Conservation (phyloP, 768 basidiomycete species). For the Kwoniella europaea region DNA sequence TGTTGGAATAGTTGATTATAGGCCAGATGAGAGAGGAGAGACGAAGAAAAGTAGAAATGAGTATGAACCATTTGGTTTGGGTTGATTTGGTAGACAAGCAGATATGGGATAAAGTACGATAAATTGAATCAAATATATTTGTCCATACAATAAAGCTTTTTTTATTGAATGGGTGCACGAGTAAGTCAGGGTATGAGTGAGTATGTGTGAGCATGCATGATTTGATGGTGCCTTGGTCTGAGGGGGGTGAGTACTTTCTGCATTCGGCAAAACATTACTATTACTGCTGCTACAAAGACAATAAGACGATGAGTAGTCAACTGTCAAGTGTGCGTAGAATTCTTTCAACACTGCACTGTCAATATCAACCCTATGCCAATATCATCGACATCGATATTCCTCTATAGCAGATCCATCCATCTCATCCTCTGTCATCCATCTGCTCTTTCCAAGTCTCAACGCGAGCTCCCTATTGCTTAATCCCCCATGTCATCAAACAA, state of each 20-base stretch:
- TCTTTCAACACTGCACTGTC: background rate
- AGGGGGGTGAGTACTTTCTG: background rate
- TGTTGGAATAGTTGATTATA: too few species aligned
- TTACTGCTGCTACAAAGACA: background rate
- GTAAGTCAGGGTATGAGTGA: background rate
- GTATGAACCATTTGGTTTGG: background rate
- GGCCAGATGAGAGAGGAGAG: too few species aligned
- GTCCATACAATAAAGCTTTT: constrained; percentile 3
- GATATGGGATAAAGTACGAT: constrained; percentile 3
- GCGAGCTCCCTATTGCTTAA: background rate
- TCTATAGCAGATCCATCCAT: too few species aligned
- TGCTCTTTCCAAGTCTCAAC: background rate
- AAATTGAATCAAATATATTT: background rate
- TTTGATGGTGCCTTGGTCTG: background rate
- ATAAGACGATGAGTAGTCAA: background rate
- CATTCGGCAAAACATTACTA: background rate
- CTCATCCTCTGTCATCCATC: too few species aligned
- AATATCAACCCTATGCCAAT: too few species aligned
- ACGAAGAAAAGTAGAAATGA: background rate
- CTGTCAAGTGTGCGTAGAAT: background rate
- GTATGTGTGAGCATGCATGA: background rate
- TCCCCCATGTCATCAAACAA: background rate
- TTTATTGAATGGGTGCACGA: background rate
- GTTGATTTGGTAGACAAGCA: background rate
- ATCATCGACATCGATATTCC: too few species aligned